phyloP scores from a whole-genome alignment of 768 basidiomycete genomes.

The Lyophyllum atratum region DNA sequence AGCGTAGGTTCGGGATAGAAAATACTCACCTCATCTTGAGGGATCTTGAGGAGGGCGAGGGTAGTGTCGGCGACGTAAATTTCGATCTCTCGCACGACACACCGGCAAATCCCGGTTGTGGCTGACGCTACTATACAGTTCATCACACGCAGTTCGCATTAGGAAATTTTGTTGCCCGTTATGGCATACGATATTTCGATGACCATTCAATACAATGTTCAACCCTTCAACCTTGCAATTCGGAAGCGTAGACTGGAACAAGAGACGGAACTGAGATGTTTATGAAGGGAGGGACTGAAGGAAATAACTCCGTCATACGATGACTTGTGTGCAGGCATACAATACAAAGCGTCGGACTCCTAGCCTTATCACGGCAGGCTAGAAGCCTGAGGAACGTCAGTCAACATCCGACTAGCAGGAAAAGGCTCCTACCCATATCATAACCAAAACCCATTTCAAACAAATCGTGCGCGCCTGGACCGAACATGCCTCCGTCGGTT shows the following conservation, averaged over 20 bases:
- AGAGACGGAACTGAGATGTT: no score
- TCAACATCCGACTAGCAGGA: background rate
- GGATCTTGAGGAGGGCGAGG: constrained; percentile 43
- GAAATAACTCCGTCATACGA: no score
- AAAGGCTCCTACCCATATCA: background rate
- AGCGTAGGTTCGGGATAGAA: background rate
- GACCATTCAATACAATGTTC: no score
- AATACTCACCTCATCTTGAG: constrained; percentile 65
- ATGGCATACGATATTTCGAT: background rate
- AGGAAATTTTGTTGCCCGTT: constrained; percentile 14
- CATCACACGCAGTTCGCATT: constrained; percentile 5
- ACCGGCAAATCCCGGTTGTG: constrained; percentile 38
- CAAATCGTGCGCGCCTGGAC: background rate
- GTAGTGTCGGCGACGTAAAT: constrained; percentile 30
- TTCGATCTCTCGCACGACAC: constrained; percentile 19
- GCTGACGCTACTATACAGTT: constrained; percentile 44
- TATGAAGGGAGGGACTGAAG: no score
- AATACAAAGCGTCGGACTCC: no score
- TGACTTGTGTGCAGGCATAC: no score
- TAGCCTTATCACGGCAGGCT: no score
- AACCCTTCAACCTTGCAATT: no score
- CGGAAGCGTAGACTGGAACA: no score
- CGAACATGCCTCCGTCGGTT: background rate
- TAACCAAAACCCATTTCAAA: background rate
- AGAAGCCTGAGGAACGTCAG: background rate